Conservation (phyloP, 148 eudicot genomes). For the Talinum fruticosum region DNA sequence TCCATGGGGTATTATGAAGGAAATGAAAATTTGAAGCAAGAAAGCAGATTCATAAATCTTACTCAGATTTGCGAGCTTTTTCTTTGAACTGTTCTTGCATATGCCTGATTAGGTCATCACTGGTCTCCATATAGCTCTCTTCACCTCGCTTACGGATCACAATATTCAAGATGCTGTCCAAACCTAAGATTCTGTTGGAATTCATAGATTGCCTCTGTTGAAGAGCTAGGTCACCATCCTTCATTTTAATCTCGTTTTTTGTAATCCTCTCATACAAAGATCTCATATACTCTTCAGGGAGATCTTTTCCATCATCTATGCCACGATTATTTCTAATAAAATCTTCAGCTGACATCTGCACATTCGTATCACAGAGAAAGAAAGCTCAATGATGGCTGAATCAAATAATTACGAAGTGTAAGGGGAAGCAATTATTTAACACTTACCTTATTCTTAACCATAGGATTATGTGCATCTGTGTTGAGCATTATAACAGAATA, state of each 20-base stretch:
- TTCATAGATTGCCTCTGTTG: slow-evolving; percentile 79
- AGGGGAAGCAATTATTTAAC: slow-evolving; percentile 3
- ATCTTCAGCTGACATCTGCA: slow-evolving; percentile 96
- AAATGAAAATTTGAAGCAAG: slow-evolving; percentile 4
- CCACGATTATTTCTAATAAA: slow-evolving; percentile 97
- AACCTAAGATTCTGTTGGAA: slow-evolving; percentile 77
- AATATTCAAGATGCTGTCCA: slow-evolving; percentile 91
- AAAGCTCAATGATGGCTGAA: slow-evolving; percentile 6
- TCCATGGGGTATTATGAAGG: background rate
- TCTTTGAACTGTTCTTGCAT: slow-evolving; percentile 99
- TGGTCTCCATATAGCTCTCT: slow-evolving; percentile 69
- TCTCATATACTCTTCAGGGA: slow-evolving; percentile 85
- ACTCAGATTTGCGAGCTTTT: slow-evolving; percentile 99
- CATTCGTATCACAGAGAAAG: slow-evolving; percentile 6
- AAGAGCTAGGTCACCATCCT: slow-evolving; percentile 69
- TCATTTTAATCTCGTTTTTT: slow-evolving; percentile 93
- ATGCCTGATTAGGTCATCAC: slow-evolving; percentile 91
- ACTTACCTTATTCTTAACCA: slow-evolving; percentile 90
- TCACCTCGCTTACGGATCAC: slow-evolving; percentile 85
- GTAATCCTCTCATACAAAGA: slow-evolving; percentile 90
- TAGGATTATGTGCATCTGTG: slow-evolving; percentile 98
- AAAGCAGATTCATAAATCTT: slow-evolving; percentile 34
- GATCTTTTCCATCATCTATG: slow-evolving; percentile 97
- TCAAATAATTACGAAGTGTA: background rate
- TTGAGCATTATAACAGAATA: slow-evolving; percentile 96